Conservation (phyloP, 768 basidiomycete species). For the Hericium rajendrae region DNA sequence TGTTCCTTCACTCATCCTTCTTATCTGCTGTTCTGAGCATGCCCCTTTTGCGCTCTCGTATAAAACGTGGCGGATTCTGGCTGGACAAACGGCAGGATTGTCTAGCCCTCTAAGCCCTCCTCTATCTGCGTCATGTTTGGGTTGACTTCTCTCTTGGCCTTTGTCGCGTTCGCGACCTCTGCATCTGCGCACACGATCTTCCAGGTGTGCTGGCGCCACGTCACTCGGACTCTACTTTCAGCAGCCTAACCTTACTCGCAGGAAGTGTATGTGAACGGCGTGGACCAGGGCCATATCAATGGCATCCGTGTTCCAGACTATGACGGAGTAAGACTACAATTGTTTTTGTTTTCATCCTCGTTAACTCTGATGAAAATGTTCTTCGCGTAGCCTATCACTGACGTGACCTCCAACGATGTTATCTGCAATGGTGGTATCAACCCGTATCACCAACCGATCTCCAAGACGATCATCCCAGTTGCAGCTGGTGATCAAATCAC, state of each 20-base stretch:
- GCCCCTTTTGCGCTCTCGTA: background rate
- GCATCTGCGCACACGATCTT: background rate
- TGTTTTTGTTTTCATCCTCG: no score
- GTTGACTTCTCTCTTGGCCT: background rate
- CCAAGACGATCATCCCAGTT: constrained; percentile 34
- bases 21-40: no score
- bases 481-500: constrained; percentile 46
- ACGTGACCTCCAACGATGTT: constrained; percentile 43
- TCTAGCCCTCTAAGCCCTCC: background rate
- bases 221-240: background rate
- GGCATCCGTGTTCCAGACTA: constrained; percentile 41
- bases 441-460: constrained; percentile 40
- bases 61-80: background rate
- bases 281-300: constrained; percentile 33
- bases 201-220: background rate
- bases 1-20: background rate
- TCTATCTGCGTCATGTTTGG: background rate
- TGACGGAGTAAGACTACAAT: constrained; percentile 31
- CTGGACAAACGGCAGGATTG: background rate
- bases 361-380: background rate
- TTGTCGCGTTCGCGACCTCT: background rate
- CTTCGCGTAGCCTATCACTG: constrained; percentile 37
- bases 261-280: constrained; percentile 45
- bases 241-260: constrained; percentile 8
- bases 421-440: constrained; percentile 57